Evolutionary conservation across 768 basidiomycete genomes (phyloP).

Genomic region (Cyclocybe cylindracea): DNA sequence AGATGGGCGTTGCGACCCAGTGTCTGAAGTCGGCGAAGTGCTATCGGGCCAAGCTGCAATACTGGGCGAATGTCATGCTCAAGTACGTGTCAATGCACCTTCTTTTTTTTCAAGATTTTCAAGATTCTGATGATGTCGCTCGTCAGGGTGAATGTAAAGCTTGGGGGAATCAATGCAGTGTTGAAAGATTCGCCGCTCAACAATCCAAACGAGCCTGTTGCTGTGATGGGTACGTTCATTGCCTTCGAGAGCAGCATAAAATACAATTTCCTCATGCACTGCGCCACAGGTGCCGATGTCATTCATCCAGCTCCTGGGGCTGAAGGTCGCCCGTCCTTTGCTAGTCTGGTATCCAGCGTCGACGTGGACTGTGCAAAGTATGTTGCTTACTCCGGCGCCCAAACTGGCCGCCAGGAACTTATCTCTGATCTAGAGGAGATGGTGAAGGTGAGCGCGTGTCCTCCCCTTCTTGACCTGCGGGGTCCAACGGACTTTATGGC

Average conservation of each 20-base stretch:
- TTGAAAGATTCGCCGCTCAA: conserved; percentile 62
- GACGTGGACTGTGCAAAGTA: conserved; percentile 76
- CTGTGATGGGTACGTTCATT: conserved; percentile 65
- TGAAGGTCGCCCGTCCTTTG: conserved; percentile 76
- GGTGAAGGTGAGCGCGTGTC: conserved; percentile 45
- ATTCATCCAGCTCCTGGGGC: conserved; percentile 84
- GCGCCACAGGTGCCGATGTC: conserved; percentile 66
- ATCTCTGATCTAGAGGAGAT: conserved; percentile 70
- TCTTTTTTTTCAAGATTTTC: background rate
- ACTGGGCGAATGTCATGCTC: conserved; percentile 78
- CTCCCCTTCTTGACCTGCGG: background rate
- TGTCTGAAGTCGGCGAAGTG: conserved; percentile 72
- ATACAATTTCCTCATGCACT: conserved; percentile 26
- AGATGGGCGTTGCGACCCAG: conserved; percentile 81
- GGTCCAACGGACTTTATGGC: conserved; percentile 32
- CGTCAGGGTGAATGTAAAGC: conserved; percentile 75
- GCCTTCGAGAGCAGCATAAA: background rate
- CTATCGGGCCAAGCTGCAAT: conserved; percentile 66
- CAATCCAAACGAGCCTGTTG: conserved; percentile 70
- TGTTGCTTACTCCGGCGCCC: conserved; percentile 55
- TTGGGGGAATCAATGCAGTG: conserved; percentile 80
- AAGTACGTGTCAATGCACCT: conserved; percentile 50
- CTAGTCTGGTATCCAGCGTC: conserved; percentile 75
- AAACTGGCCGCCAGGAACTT: conserved; percentile 70
- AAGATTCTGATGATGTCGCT: background rate